Conservation (phyloP, 768 basidiomycete species). For the Bullera alba region DNA sequence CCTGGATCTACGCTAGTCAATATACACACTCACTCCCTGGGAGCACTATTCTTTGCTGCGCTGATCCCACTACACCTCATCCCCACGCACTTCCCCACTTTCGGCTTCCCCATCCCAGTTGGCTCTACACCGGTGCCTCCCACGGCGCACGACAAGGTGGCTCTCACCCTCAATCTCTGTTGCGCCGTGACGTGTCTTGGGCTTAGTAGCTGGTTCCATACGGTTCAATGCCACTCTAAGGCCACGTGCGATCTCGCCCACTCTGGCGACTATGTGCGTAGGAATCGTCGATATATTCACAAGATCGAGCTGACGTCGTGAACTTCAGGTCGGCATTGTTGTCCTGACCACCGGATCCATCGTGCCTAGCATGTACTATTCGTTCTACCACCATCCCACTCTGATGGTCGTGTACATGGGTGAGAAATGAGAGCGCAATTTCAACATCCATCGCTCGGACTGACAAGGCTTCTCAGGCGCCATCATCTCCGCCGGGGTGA, state of each 20-base stretch:
- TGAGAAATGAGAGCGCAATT: no score
- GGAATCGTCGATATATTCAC: not conserved
- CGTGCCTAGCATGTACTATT: slow-evolving; percentile 69
- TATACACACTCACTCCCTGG: slow-evolving; percentile 74
- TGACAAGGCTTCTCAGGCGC: slow-evolving; percentile 8
- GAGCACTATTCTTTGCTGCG: slow-evolving; percentile 54
- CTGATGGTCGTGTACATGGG: slow-evolving; percentile 24
- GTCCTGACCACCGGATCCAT: slow-evolving; percentile 71
- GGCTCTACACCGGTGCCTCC: slow-evolving; percentile 35
- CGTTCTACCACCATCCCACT: slow-evolving; percentile 47
- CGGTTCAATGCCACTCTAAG: slow-evolving; percentile 64
- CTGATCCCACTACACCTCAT: slow-evolving; percentile 54
- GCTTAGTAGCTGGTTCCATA: slow-evolving; percentile 68
- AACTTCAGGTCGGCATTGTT: slow-evolving; percentile 70
- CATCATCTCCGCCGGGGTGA: slow-evolving; percentile 11
- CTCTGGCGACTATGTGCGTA: slow-evolving; percentile 50
- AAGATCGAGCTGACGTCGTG: not conserved
- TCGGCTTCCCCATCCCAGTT: slow-evolving; percentile 5
- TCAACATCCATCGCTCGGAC: slow-evolving; percentile 1
- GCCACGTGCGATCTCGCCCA: slow-evolving; percentile 48
- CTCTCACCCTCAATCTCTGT: slow-evolving; percentile 60
- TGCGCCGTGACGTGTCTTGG: slow-evolving; percentile 68
- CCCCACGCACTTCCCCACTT: slow-evolving; percentile 27
- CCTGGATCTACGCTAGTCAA: slow-evolving; percentile 56
- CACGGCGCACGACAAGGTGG: slow-evolving; percentile 58